Percentiles rank a stretch among this genome's conserved stretches.
These are phyloP conservation scores for Calycina marina DNA, from an alignment of 2,329 filamentous ascomycete genomes.

Conservation along the genomic window DNA sequence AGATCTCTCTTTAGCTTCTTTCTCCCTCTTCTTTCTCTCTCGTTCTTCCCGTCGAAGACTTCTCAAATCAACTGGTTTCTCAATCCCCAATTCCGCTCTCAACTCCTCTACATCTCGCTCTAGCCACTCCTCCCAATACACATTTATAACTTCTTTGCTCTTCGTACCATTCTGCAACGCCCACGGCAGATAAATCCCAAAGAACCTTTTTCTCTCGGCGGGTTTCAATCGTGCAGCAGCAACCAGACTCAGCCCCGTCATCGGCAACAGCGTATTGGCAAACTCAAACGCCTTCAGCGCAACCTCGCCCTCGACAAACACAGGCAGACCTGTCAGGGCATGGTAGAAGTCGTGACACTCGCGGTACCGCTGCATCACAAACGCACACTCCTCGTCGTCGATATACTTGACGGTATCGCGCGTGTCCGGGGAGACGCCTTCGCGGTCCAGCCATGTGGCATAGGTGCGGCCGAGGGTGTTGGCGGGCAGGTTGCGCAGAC, in stretches of 20 bases:
- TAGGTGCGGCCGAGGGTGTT: constrained; percentile 73
- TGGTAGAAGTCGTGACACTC: constrained; percentile 98
- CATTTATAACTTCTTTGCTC: constrained; percentile 73
- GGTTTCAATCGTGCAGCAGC: constrained; percentile 52
- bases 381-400: constrained; percentile 88
- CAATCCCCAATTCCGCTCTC: constrained; percentile 62
- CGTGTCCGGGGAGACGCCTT: constrained; percentile 87
- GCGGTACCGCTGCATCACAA: constrained; percentile 95
- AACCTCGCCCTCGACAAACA: constrained; percentile 89
- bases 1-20: constrained; percentile 29
- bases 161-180: constrained; percentile 69
- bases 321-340: constrained; percentile 77
- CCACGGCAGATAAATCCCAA: constrained; percentile 72
- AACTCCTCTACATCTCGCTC: constrained; percentile 69
- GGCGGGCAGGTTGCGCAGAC: constrained; percentile 56
- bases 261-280: constrained; percentile 82
- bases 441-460: constrained; percentile 80
- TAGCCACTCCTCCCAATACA: constrained; percentile 95
- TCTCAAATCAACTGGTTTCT: constrained; percentile 76
- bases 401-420: constrained; percentile 74
- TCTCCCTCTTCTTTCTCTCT: constrained; percentile 52
- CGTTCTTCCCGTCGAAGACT: constrained; percentile 57
- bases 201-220: constrained; percentile 52
- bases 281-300: constrained; percentile 98
- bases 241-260: constrained; percentile 79